Conservation (phyloP, 106 monocot species). For the Xerophyta viscosa region DNA sequence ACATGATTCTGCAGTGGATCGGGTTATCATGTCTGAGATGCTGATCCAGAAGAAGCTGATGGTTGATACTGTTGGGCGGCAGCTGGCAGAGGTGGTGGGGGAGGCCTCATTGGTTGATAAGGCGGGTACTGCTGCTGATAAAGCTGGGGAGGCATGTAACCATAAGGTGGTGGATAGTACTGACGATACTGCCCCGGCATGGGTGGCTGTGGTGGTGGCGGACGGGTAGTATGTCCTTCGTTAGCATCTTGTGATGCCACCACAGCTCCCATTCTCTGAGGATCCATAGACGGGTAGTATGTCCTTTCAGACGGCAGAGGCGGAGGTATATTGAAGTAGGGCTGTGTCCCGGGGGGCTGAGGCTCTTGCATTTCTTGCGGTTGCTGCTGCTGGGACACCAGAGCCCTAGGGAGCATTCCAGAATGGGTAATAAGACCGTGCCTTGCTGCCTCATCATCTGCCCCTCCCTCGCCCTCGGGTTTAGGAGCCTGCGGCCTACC, state of each 20-base stretch:
- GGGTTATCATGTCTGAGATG: conserved; percentile 27
- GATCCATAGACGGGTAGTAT: conserved; percentile 93
- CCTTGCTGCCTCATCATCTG: conserved; percentile 34
- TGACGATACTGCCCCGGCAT: conserved; percentile 36
- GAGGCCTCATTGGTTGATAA: conserved; percentile 33
- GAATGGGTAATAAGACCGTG: conserved; percentile 50
- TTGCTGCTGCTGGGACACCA: conserved; percentile 85
- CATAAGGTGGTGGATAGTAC: conserved; percentile 66
- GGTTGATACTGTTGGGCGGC: conserved; percentile 21
- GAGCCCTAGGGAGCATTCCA: conserved; percentile 75
- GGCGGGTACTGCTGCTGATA: conserved; percentile 48
- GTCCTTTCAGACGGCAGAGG: conserved; percentile 44
- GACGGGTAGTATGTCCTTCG: conserved; percentile 19
- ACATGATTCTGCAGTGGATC: no score
- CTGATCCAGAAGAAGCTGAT: conserved; percentile 16
- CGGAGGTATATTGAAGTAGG: conserved; percentile 76
- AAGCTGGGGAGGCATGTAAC: conserved; percentile 51
- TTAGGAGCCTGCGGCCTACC: conserved; percentile 79
- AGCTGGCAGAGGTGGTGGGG: conserved; percentile 25
- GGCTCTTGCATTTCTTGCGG: conserved; percentile 30
- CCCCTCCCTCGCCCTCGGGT: conserved; percentile 20
- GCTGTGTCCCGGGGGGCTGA: conserved; percentile 56
- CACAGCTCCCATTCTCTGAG: conserved; percentile 93
- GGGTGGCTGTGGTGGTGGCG: no score
- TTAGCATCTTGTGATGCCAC: conserved; percentile 45